These are phyloP conservation scores for Geotrichum armillariae DNA, from an alignment of 1,139 yeast species.

Conservation along the genomic window DNA sequence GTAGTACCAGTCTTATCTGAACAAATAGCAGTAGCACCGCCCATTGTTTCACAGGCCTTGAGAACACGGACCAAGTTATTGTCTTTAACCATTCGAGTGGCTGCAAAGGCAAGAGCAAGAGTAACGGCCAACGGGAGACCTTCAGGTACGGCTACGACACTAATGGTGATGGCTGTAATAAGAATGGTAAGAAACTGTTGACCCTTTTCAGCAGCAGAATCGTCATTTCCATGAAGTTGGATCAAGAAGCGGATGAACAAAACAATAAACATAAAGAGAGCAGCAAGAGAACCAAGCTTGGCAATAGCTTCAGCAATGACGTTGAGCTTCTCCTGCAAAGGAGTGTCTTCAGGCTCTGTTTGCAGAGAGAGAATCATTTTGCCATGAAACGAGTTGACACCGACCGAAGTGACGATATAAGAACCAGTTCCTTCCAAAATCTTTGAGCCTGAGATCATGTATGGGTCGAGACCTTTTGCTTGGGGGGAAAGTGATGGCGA, in stretches of 20 bases:
- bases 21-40: conserved; percentile 95
- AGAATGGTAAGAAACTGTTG: conserved; percentile 78
- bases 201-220: conserved; percentile 74
- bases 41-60: conserved; percentile 97
- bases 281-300: conserved; percentile 86
- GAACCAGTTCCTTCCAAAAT: conserved; percentile 83
- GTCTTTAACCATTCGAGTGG: conserved; percentile 96
- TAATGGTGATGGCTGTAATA: conserved; percentile 86
- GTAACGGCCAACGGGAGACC: conserved; percentile 97
- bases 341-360: conserved; percentile 79
- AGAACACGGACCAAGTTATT: conserved; percentile 93
- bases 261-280: conserved; percentile 72
- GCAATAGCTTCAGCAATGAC: conserved; percentile 90
- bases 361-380: conserved; percentile 80
- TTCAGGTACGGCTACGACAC: conserved; percentile 98
- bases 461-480: conserved; percentile 61
- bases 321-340: conserved; percentile 81
- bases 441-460: conserved; percentile 88
- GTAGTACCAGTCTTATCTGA: conserved; percentile 98
- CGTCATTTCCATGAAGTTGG: conserved; percentile 53
- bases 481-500: conserved; percentile 28
- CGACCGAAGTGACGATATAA: conserved; percentile 88
- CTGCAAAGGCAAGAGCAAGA: conserved; percentile 93
- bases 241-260: conserved; percentile 75
- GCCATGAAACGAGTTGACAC: conserved; percentile 85